Evolutionary conservation across 345 rosid genomes (phyloP).

Genomic region (Salix purpurea): DNA sequence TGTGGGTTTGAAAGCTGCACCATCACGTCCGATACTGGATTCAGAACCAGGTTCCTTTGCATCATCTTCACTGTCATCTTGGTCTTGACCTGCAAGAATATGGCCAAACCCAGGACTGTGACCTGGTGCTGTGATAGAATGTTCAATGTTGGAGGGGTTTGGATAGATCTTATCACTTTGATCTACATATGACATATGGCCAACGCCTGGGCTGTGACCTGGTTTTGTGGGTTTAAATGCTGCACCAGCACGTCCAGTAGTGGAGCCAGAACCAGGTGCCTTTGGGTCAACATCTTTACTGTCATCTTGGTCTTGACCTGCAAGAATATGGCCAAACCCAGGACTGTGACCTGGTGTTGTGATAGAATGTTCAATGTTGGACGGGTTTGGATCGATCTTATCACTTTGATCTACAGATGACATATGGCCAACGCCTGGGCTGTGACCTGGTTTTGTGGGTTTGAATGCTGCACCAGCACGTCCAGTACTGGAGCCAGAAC

Average conservation of each 20-base stretch:
- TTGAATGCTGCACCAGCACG: conserved; percentile 3
- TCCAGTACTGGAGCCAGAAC: neutral
- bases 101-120: conserved; percentile 48
- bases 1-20: conserved; percentile 23
- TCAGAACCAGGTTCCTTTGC: neutral
- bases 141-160: neutral
- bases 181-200: conserved; percentile 22
- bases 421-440: conserved; percentile 49
- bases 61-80: conserved; percentile 4
- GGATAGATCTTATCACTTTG: neutral
- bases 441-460: conserved; percentile 43
- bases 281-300: neutral
- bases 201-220: conserved; percentile 48
- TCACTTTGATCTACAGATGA: neutral
- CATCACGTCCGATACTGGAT: neutral
- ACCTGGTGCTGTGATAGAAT: conserved; percentile 23
- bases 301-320: no score
- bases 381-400: no score
- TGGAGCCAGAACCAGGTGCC: neutral
- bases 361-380: no score
- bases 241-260: neutral
- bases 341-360: no score
- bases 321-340: no score
- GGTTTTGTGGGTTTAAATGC: conserved; percentile 33
- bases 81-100: neutral